Evolutionary conservation across 2,329 filamentous ascomycete species (phyloP), one percentile per base, ranked within the genome.

Genomic region (Sporothrix mexicana): DNA sequence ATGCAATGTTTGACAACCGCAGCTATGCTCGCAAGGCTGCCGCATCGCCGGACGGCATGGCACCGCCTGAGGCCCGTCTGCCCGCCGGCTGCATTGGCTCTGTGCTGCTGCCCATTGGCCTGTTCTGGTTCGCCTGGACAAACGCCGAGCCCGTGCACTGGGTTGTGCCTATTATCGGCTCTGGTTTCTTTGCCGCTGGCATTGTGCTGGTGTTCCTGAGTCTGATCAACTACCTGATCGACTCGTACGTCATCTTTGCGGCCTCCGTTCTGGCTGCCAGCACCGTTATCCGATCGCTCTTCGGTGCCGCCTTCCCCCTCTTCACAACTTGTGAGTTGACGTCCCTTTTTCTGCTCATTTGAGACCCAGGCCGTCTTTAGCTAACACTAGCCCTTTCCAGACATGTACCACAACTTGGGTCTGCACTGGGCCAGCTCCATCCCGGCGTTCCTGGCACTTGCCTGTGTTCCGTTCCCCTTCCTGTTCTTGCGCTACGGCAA

Each of bases 401-500:
- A 81, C 74, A 88, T 89, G 86, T 89, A 88, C 78, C 49, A 83
- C 2, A 82, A 85, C 72, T 84, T 92, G 2, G 91, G 92, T 66
- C 90, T 92, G 72, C 91, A 94, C 82, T 95, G 92, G 93, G 93
- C 91, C 0, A 89, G 86, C 47, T 89, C 88, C 0, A 83, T 95
- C 15, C 92, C 92, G 0, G 93, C 90, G 0, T 95, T 95, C 82
- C 83, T 95, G 3, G 88, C 92, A 0, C 80, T 94, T 3, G 86
- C 85, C 12, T 94, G 92, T 80, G 83, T 93, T 20, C 92, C 93
- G 0, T 91, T 93, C 78, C 92, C 93, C 0, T 91, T 92, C 80
- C 80, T 95, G 17, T 93, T 95, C 81, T 93, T 92, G 83, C 90
- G 87, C 77, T 93, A 93, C 79, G 92, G 92, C 53, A 82, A 80